phyloP scores from a whole-genome alignment of 306 rosid species.

The Quercus aquifolioides region DNA sequence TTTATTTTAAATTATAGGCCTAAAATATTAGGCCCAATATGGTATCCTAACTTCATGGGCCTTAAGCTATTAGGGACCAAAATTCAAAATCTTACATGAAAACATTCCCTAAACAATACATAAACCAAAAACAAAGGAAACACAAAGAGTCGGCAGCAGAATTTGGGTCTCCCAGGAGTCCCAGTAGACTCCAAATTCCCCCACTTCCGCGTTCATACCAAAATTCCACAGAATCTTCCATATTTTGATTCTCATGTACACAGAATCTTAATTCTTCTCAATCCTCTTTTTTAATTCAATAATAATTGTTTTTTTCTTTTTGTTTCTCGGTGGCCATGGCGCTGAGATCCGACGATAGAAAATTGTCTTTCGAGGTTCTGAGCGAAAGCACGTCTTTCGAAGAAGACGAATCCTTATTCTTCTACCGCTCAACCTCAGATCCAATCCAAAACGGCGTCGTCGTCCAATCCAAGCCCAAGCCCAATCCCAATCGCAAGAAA shows the following conservation, averaged over 20 bases:
- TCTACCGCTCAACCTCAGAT: conserved; percentile 31
- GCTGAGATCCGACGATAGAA: conserved; percentile 51
- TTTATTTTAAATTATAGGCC: too few relatives aligned
- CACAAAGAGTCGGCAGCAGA: too few relatives aligned
- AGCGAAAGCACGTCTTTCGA: conserved; percentile 27
- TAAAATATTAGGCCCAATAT: too few relatives aligned
- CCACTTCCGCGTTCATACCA: neutral
- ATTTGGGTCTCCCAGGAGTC: too few relatives aligned
- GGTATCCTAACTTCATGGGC: too few relatives aligned
- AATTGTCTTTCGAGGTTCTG: conserved; percentile 74
- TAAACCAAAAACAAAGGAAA: too few relatives aligned
- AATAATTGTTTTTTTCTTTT: neutral
- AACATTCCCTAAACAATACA: too few relatives aligned
- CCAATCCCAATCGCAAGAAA: conserved; percentile 41
- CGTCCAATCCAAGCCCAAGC: conserved; percentile 1
- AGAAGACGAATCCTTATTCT: conserved; percentile 21
- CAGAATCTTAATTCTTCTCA: neutral
- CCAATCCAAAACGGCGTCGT: conserved; percentile 19
- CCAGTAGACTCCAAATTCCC: neutral
- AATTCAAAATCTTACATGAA: too few relatives aligned
- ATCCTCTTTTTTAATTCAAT: neutral
- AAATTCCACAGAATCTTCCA: neutral
- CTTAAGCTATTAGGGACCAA: too few relatives aligned
- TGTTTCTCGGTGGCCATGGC: conserved; percentile 44
- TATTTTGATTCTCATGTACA: neutral